phyloP scores from a whole-genome alignment of 768 basidiomycete genomes.

The Leccinum uliginosum region DNA sequence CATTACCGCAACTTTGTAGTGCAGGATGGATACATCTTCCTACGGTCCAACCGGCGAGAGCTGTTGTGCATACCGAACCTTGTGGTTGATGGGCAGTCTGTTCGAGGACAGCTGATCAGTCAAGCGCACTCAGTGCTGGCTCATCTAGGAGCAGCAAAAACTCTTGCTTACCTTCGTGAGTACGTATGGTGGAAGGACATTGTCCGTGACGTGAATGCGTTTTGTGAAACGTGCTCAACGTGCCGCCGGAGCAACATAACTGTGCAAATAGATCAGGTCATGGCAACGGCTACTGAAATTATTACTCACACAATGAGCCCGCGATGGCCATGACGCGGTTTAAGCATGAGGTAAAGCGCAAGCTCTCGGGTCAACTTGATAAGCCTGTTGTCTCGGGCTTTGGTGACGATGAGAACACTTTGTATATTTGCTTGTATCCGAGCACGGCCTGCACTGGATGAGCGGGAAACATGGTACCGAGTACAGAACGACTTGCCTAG shows the following conservation, averaged over 20 bases:
- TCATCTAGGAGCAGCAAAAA: slow-evolving; percentile 35
- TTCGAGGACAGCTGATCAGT: slow-evolving; percentile 30
- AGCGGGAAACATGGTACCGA: slow-evolving; percentile 5
- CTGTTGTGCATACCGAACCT: too few species aligned
- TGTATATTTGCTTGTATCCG: slow-evolving; percentile 90
- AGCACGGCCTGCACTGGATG: slow-evolving; percentile 68
- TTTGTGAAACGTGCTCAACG: too few species aligned
- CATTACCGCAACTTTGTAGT: too few species aligned
- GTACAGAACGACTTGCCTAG: slow-evolving; percentile 57
- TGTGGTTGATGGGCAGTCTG: slow-evolving; percentile 4
- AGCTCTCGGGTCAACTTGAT: slow-evolving; percentile 94
- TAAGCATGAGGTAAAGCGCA: slow-evolving; percentile 93
- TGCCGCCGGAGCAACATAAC: slow-evolving; percentile 57
- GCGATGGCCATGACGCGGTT: slow-evolving; percentile 59
- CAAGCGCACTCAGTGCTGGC: slow-evolving; percentile 39
- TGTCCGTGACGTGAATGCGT: slow-evolving; percentile 22
- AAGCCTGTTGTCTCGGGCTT: slow-evolving; percentile 93
- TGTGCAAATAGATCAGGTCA: slow-evolving; percentile 29
- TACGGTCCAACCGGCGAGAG: too few species aligned
- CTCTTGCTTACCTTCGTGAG: slow-evolving; percentile 17
- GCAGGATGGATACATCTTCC: too few species aligned
- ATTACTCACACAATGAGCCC: slow-evolving; percentile 79
- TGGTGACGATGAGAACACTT: slow-evolving; percentile 91
- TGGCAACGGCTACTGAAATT: slow-evolving; percentile 12
- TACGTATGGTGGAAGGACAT: slow-evolving; percentile 36